A percentile compares a stretch with the other conserved stretches of the same genome.
These are phyloP conservation scores for Aspergillus sp. DNA, from an alignment of 2,329 filamentous ascomycete species.

Conservation along the genomic window DNA sequence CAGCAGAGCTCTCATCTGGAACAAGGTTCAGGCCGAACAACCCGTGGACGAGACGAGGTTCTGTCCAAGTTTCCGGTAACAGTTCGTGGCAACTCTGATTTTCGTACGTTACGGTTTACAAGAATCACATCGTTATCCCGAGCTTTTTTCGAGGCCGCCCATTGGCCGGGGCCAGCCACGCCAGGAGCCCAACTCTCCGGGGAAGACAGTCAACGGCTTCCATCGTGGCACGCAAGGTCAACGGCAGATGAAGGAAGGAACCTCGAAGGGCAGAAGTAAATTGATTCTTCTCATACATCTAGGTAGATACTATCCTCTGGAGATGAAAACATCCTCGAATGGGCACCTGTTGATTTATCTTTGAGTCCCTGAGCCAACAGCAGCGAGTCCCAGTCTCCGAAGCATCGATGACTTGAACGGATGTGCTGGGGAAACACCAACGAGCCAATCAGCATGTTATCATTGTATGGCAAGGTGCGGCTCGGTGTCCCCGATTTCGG, in stretches of 20 bases:
- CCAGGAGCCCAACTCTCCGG: background rate
- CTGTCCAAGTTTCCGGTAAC: background rate
- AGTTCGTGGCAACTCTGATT: background rate
- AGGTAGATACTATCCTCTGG: background rate
- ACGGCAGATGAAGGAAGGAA: background rate
- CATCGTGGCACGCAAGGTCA: no score
- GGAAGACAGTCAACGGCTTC: background rate
- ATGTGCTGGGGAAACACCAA: slow-evolving; percentile 25
- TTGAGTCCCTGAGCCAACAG: background rate
- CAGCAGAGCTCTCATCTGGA: slow-evolving; percentile 1
- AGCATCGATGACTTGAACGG: slow-evolving; percentile 25
- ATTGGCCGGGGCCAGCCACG: slow-evolving; percentile 20
- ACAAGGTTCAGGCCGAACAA: background rate
- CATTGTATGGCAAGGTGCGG: slow-evolving; percentile 11
- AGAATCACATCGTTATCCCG: slow-evolving; percentile 9
- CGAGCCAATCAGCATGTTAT: slow-evolving; percentile 16
- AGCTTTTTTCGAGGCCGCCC: slow-evolving; percentile 9
- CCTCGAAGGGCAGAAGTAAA: background rate
- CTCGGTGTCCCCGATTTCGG: slow-evolving; percentile 32
- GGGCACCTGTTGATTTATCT: background rate
- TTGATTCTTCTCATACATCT: background rate
- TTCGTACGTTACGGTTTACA: slow-evolving; percentile 1
- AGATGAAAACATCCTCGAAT: background rate
- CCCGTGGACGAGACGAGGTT: background rate
- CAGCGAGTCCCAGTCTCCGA: no score